phyloP scores from a whole-genome alignment of 2,329 filamentous ascomycete species.

The Claviceps sp. region DNA sequence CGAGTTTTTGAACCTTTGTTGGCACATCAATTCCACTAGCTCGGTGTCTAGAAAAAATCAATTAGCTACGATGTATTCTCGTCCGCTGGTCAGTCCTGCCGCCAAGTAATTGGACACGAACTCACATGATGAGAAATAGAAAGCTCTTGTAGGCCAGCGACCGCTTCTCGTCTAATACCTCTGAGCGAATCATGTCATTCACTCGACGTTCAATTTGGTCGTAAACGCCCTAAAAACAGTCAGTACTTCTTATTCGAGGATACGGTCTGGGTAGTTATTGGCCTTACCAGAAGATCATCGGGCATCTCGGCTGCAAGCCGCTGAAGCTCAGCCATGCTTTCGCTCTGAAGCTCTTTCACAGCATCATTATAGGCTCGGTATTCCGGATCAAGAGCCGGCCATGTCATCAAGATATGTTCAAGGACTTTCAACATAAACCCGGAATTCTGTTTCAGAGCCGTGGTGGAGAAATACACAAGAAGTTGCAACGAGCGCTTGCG shows the following conservation, averaged over 20 bases:
- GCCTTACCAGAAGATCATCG: conserved; percentile 63
- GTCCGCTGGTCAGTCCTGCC: background rate
- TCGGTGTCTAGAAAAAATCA: conserved; percentile 48
- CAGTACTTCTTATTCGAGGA: background rate
- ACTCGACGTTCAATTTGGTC: conserved; percentile 75
- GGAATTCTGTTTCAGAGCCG: conserved; percentile 61
- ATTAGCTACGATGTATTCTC: background rate
- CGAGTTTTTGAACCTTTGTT: conserved; percentile 58
- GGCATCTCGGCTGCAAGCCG: conserved; percentile 82
- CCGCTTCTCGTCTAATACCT: conserved; percentile 66
- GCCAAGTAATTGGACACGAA: conserved; percentile 5
- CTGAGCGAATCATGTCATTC: conserved; percentile 61
- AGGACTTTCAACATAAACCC: conserved; percentile 79
- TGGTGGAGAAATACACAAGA: conserved; percentile 73
- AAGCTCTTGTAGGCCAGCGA: conserved; percentile 81
- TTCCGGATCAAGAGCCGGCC: conserved; percentile 58
- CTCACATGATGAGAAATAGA: conserved; percentile 78
- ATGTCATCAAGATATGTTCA: conserved; percentile 79
- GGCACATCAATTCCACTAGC: conserved; percentile 58
- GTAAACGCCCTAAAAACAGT: conserved; percentile 52
- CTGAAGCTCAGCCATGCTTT: conserved; percentile 79
- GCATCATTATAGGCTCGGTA: conserved; percentile 70
- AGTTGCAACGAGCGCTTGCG: conserved; percentile 70
- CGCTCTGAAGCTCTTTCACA: conserved; percentile 73
- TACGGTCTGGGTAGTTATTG: background rate